Evolutionary conservation across 306 rosid genomes (phyloP).

Genomic region (Castanospermum australe): DNA sequence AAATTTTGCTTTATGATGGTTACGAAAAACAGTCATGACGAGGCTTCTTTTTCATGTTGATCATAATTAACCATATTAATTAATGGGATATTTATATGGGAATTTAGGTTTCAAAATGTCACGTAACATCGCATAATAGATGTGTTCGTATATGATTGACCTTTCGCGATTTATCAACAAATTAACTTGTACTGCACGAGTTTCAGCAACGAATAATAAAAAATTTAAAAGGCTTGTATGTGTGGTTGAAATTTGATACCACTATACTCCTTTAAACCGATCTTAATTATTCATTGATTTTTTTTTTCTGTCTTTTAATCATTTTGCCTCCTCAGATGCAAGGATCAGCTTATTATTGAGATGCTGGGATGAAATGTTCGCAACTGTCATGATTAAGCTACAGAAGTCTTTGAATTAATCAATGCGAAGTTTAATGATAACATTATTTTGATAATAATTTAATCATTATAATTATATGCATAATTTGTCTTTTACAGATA

Average conservation of each 20-base stretch:
- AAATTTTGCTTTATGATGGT: constrained; percentile 25
- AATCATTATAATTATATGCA: too few species aligned
- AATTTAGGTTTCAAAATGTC: constrained; percentile 17
- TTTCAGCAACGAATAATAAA: not conserved
- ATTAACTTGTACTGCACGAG: constrained; percentile 18
- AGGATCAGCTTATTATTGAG: not conserved
- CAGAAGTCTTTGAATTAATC: not conserved
- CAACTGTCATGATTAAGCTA: not conserved
- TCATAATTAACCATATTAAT: too few species aligned
- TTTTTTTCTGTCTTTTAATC: not conserved
- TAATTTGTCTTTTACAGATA: too few species aligned
- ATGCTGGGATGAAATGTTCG: not conserved
- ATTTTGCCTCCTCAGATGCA: not conserved
- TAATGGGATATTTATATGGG: not conserved
- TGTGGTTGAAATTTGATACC: not conserved
- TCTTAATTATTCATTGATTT: not conserved
- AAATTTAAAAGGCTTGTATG: not conserved
- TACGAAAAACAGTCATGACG: not conserved
- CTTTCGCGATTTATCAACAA: constrained; percentile 8
- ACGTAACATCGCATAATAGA: not conserved
- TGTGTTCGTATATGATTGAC: not conserved
- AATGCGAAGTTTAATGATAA: not conserved
- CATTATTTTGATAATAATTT: not conserved
- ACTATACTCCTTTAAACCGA: not conserved
- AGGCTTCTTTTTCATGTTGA: not conserved